Percentiles rank a stretch among this genome's conserved stretches.
phyloP scores from a whole-genome alignment of 2,329 filamentous ascomycete genomes.

The Calonectria hawksworthii region DNA sequence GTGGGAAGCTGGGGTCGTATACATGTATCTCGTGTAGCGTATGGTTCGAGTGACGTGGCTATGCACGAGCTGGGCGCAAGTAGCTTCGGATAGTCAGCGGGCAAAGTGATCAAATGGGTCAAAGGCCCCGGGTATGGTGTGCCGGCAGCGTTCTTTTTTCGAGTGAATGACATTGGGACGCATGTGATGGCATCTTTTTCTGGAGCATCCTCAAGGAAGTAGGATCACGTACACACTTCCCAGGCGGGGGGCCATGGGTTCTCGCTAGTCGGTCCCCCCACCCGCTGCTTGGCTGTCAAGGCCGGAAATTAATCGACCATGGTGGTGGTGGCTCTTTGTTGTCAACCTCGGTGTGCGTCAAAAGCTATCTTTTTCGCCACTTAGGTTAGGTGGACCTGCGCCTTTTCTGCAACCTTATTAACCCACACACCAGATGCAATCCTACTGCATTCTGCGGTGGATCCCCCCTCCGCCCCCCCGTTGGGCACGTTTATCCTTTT shows the following conservation, averaged over 20 bases:
- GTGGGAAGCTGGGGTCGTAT: background rate
- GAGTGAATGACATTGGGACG: background rate
- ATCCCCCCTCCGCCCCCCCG: background rate
- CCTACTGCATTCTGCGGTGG: background rate
- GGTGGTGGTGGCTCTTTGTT: background rate
- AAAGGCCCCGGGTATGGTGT: background rate
- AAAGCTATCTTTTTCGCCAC: conserved; percentile 11
- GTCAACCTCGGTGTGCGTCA: background rate
- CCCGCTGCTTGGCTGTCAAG: background rate
- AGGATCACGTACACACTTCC: background rate
- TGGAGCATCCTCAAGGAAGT: background rate
- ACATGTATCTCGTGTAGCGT: background rate
- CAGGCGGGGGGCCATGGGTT: background rate
- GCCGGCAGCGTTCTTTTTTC: background rate
- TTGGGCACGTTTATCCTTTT: background rate
- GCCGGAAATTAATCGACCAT: conserved; percentile 2
- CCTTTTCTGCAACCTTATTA: conserved; percentile 9
- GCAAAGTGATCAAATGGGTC: background rate
- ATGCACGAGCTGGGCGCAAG: background rate
- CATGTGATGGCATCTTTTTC: background rate
- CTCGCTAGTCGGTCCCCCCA: background rate
- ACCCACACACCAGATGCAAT: conserved; percentile 7
- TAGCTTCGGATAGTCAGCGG: background rate
- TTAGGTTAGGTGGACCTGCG: conserved; percentile 5
- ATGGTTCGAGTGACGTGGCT: background rate